A percentile compares a stretch with the other conserved stretches of the same genome.
These are phyloP conservation scores for Phytophthora multivora DNA, from an alignment of 352 stramenopile genomes.

Conservation along the genomic window DNA sequence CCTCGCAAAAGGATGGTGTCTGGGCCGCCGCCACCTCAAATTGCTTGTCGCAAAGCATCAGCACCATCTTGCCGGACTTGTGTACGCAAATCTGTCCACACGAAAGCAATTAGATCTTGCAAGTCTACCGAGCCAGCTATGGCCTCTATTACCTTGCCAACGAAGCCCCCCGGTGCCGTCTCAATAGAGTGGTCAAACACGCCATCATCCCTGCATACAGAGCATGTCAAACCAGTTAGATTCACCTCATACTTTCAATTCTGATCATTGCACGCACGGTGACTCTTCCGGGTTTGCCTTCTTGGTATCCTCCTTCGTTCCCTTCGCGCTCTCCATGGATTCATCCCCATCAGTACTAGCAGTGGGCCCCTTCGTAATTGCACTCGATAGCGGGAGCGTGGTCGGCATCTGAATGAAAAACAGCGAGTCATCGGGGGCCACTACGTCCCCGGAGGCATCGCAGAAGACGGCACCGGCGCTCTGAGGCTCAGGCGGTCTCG, in stretches of 20 bases:
- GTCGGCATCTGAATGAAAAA: slow-evolving; percentile 88
- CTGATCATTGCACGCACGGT: slow-evolving; percentile 13
- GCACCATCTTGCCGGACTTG: slow-evolving; percentile 84
- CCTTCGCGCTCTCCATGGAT: slow-evolving; percentile 36
- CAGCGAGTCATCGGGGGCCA: slow-evolving; percentile 68
- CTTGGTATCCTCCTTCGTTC: slow-evolving; percentile 18
- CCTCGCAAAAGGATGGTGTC: slow-evolving; percentile 83
- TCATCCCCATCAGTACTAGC: slow-evolving; percentile 39
- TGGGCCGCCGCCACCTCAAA: slow-evolving; percentile 83
- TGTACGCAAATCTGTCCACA: slow-evolving; percentile 74
- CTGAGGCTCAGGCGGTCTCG: slow-evolving; percentile 63
- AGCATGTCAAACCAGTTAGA: slow-evolving; percentile 10
- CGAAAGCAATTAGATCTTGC: background rate
- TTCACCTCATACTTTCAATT: background rate
- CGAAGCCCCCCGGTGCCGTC: slow-evolving; percentile 73
- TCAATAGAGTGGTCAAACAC: slow-evolving; percentile 74
- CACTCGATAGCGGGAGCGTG: slow-evolving; percentile 73
- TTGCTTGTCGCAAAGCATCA: slow-evolving; percentile 87
- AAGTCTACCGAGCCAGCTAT: background rate
- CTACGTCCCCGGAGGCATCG: slow-evolving; percentile 57
- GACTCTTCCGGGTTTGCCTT: slow-evolving; percentile 28
- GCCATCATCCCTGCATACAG: slow-evolving; percentile 48
- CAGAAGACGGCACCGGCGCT: slow-evolving; percentile 70
- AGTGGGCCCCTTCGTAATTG: slow-evolving; percentile 25
- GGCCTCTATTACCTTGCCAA: slow-evolving; percentile 68